phyloP scores from a whole-genome alignment of 768 basidiomycete species.

The Rhodotorula sphaerocarpa region DNA sequence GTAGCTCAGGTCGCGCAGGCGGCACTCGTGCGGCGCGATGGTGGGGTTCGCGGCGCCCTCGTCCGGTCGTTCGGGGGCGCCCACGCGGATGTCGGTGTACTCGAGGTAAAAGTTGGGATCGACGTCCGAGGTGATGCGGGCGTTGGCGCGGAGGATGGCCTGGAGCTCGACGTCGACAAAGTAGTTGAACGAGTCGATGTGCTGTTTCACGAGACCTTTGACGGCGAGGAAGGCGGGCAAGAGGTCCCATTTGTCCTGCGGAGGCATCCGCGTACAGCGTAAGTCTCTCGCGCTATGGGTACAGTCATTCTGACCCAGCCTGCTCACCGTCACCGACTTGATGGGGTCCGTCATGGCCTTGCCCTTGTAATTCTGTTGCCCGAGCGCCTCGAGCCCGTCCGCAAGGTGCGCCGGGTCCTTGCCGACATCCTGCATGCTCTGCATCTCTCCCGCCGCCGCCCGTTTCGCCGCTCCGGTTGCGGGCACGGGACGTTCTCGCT shows the following conservation, averaged over 20 bases:
- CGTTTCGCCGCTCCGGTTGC: not conserved
- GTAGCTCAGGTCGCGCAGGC: slow-evolving; percentile 89
- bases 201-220: slow-evolving; percentile 97
- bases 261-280: too few species aligned
- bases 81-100: slow-evolving; percentile 90
- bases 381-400: slow-evolving; percentile 26
- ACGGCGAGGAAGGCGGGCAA: slow-evolving; percentile 93
- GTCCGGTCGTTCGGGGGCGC: slow-evolving; percentile 82
- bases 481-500: not conserved
- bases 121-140: slow-evolving; percentile 89
- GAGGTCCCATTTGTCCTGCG: slow-evolving; percentile 90
- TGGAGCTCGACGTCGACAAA: slow-evolving; percentile 96
- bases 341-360: slow-evolving; percentile 78
- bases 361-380: slow-evolving; percentile 48
- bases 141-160: slow-evolving; percentile 88
- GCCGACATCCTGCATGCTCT: slow-evolving; percentile 23
- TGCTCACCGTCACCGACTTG: slow-evolving; percentile 74
- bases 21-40: slow-evolving; percentile 94
- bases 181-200: slow-evolving; percentile 97
- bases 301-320: not conserved
- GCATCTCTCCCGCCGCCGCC: slow-evolving; percentile 12
- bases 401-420: slow-evolving; percentile 17
- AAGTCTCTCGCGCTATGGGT: too few species aligned
- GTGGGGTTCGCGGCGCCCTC: slow-evolving; percentile 64
- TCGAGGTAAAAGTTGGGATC: slow-evolving; percentile 91